phyloP scores from a whole-genome alignment of 768 basidiomycete genomes.

The Boletus rubescentipes region DNA sequence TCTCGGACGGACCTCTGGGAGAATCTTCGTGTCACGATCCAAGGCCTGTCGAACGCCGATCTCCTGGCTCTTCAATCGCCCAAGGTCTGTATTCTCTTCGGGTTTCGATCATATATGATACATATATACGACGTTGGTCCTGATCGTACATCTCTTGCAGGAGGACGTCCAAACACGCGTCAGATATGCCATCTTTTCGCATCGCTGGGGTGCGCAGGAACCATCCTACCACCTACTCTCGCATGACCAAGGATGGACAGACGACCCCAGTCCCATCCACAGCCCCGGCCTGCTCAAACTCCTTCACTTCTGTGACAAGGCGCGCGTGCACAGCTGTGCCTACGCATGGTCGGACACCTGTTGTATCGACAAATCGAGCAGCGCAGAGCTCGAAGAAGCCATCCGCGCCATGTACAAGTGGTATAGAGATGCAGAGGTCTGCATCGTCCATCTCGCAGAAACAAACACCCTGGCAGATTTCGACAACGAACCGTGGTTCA shows the following conservation, averaged over 20 bases:
- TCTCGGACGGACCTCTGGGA: slow-evolving; percentile 16
- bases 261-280: background rate
- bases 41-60: background rate
- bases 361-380: slow-evolving; percentile 17
- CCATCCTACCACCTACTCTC: slow-evolving; percentile 4
- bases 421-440: slow-evolving; percentile 8
- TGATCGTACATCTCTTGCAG: background rate
- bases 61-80: slow-evolving; percentile 5
- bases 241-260: background rate
- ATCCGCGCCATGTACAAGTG: slow-evolving; percentile 10
- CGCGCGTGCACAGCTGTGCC: slow-evolving; percentile 1
- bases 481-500: slow-evolving; percentile 12
- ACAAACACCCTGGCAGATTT: slow-evolving; percentile 3
- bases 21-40: background rate
- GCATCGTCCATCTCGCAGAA: slow-evolving; percentile 8
- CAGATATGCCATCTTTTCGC: slow-evolving; percentile 15
- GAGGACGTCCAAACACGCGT: slow-evolving; percentile 1
- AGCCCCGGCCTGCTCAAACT: slow-evolving; percentile 5
- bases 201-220: slow-evolving; percentile 13
- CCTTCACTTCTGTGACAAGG: slow-evolving; percentile 7
- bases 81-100: slow-evolving; percentile 1
- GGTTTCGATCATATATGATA: background rate
- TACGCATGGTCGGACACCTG: slow-evolving; percentile 17
- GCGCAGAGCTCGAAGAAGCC: slow-evolving; percentile 13
- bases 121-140: background rate